A percentile compares a stretch with the other conserved stretches of the same genome.
phyloP scores from a whole-genome alignment of 345 rosid species.

The Eucalyptus cloeziana region DNA sequence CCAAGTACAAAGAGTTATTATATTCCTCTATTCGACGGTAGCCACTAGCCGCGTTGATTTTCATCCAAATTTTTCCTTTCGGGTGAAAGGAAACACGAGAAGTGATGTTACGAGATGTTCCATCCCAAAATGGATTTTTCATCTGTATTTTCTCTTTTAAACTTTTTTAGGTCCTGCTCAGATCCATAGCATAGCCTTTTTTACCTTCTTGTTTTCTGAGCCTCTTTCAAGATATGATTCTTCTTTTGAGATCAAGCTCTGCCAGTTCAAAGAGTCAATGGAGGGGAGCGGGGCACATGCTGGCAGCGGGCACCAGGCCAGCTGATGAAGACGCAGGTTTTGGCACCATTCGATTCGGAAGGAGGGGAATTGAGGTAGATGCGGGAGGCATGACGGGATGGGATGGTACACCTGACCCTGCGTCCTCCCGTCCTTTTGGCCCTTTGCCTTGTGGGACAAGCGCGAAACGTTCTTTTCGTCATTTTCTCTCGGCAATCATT shows the following conservation, averaged over 20 bases:
- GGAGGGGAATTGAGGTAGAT: neutral
- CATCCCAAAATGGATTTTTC: no score
- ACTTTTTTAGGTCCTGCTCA: no score
- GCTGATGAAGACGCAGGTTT: neutral
- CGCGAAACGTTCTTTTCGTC: neutral
- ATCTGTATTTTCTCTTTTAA: no score
- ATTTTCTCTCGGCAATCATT: neutral
- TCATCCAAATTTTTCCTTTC: fast-evolving
- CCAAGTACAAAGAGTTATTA: no score
- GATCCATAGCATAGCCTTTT: neutral
- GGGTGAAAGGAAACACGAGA: no score
- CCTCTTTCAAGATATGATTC: neutral
- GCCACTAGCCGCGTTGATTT: no score
- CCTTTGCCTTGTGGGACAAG: neutral
- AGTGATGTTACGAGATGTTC: no score
- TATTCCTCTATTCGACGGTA: no score
- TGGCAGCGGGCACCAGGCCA: neutral
- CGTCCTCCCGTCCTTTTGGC: neutral
- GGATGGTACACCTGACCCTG: neutral
- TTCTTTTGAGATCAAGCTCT: neutral
- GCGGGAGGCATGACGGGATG: neutral
- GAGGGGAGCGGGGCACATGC: neutral
- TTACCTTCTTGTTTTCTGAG: neutral
- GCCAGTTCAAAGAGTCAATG: neutral
- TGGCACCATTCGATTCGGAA: neutral